phyloP scores from a whole-genome alignment of 2,329 filamentous ascomycete species.

The Cephalotrichum gorgonifer region DNA sequence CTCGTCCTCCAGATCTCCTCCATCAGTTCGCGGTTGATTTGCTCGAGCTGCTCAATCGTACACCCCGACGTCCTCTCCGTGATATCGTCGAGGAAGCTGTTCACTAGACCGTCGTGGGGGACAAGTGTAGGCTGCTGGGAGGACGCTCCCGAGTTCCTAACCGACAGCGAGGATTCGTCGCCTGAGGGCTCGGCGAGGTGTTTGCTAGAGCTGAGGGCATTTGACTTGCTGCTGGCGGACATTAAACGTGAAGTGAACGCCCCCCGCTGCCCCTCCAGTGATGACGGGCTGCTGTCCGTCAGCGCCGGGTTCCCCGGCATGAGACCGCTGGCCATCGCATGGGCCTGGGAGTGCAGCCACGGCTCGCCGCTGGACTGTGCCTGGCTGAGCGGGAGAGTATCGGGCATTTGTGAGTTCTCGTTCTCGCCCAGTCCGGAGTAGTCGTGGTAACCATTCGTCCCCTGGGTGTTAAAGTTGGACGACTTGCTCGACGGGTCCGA shows the following conservation, averaged over 20 bases:
- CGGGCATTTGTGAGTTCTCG: slow-evolving; percentile 35
- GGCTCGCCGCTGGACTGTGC: slow-evolving; percentile 38
- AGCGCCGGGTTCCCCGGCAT: slow-evolving; percentile 14
- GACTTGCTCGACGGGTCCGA: slow-evolving; percentile 61
- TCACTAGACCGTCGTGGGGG: slow-evolving; percentile 37
- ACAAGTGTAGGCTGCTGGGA: slow-evolving; percentile 15
- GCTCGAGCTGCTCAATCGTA: slow-evolving; percentile 88
- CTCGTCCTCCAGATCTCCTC: slow-evolving; percentile 74
- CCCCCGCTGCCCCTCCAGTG: slow-evolving; percentile 14
- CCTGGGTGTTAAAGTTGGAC: slow-evolving; percentile 58
- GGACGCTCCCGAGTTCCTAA: slow-evolving; percentile 10
- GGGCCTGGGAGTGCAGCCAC: slow-evolving; percentile 50
- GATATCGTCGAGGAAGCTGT: slow-evolving; percentile 50
- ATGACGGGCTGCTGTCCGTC: slow-evolving; percentile 26
- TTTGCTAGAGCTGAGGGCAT: slow-evolving; percentile 19
- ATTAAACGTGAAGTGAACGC: neutral
- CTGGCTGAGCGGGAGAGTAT: slow-evolving; percentile 42
- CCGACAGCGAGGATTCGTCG: slow-evolving; percentile 19
- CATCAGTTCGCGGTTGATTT: slow-evolving; percentile 86
- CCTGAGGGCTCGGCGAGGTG: slow-evolving; percentile 28
- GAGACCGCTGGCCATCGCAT: slow-evolving; percentile 32
- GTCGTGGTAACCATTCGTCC: slow-evolving; percentile 54
- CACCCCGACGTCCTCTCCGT: slow-evolving; percentile 62
- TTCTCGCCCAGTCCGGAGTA: slow-evolving; percentile 18
- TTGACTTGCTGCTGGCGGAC: neutral